phyloP scores from a whole-genome alignment of 192 early-diverging fungal genomes.

The Gryganskiella cystojenkinii region DNA sequence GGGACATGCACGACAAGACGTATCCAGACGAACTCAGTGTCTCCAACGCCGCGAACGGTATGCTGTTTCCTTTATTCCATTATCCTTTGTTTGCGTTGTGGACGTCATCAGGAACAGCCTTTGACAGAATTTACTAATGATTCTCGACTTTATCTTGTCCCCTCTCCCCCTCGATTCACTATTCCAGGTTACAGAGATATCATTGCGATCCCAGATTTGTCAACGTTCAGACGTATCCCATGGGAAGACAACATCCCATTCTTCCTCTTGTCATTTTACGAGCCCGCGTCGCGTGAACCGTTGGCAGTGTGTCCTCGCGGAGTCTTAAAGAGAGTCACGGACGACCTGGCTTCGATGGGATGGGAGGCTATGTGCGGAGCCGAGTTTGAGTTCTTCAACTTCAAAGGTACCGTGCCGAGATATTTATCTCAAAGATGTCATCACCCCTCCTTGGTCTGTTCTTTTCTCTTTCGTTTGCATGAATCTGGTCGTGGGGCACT shows the following conservation, averaged over 20 bases:
- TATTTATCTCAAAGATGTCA: no score
- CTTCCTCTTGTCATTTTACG: constrained; percentile 72
- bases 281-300: constrained; percentile 64
- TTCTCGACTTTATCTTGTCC: neutral
- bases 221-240: constrained; percentile 72
- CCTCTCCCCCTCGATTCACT: neutral
- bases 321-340: constrained; percentile 60
- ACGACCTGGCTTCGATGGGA: constrained; percentile 68
- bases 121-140: no score
- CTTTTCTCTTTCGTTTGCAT: neutral
- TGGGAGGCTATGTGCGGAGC: constrained; percentile 62
- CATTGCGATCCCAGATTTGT: constrained; percentile 68
- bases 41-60: constrained; percentile 55
- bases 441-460: neutral
- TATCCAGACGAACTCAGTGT: constrained; percentile 60
- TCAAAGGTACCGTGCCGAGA: constrained; percentile 69
- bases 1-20: constrained; percentile 82
- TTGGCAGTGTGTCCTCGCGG: constrained; percentile 73
- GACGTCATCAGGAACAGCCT: no score
- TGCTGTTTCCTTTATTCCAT: neutral
- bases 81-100: neutral
- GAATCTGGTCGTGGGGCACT: neutral
- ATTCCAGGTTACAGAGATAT: constrained; percentile 72
- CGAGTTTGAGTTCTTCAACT: constrained; percentile 83
- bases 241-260: constrained; percentile 78